Evolutionary conservation across 2,329 filamentous ascomycete species (phyloP).

Genomic region (Microcera coccophila): DNA sequence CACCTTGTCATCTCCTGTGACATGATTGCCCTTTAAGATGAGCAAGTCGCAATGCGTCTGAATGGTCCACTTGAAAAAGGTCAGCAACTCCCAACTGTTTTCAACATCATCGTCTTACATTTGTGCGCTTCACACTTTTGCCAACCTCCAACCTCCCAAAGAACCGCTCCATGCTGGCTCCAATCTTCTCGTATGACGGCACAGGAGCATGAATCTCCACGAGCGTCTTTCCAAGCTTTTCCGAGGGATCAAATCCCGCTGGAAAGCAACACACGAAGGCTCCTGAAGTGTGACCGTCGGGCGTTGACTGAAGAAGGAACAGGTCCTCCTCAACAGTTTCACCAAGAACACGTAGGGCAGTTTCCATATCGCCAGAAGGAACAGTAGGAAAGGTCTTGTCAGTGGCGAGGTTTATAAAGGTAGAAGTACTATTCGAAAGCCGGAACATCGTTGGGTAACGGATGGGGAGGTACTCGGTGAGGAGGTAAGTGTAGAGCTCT

Average conservation of each 20-base stretch:
- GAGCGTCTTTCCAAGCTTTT: slow-evolving; percentile 47
- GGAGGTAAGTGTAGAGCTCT: slow-evolving; percentile 48
- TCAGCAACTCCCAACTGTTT: neutral
- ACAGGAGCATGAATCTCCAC: slow-evolving; percentile 50
- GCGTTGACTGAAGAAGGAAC: slow-evolving; percentile 45
- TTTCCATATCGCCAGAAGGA: slow-evolving; percentile 27
- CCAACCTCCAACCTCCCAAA: slow-evolving; percentile 46
- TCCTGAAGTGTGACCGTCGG: slow-evolving; percentile 39
- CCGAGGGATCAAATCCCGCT: slow-evolving; percentile 48
- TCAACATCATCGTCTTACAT: slow-evolving; percentile 1
- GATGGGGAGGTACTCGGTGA: slow-evolving; percentile 44
- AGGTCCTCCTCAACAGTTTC: slow-evolving; percentile 54
- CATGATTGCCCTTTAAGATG: slow-evolving; percentile 36
- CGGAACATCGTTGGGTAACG: slow-evolving; percentile 48
- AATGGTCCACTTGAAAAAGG: slow-evolving; percentile 42
- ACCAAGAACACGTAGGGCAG: slow-evolving; percentile 40
- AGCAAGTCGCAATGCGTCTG: slow-evolving; percentile 43
- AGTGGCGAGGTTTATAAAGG: slow-evolving; percentile 41
- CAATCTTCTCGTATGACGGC: slow-evolving; percentile 53
- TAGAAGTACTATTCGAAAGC: slow-evolving; percentile 29
- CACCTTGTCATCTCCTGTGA: slow-evolving; percentile 31
- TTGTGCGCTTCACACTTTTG: slow-evolving; percentile 40
- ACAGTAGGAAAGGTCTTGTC: slow-evolving; percentile 26
- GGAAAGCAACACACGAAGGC: slow-evolving; percentile 53
- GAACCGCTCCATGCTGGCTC: slow-evolving; percentile 52